Evolutionary conservation across 305 asterid species (phyloP).

Genomic region (Solanum hybrid): DNA sequence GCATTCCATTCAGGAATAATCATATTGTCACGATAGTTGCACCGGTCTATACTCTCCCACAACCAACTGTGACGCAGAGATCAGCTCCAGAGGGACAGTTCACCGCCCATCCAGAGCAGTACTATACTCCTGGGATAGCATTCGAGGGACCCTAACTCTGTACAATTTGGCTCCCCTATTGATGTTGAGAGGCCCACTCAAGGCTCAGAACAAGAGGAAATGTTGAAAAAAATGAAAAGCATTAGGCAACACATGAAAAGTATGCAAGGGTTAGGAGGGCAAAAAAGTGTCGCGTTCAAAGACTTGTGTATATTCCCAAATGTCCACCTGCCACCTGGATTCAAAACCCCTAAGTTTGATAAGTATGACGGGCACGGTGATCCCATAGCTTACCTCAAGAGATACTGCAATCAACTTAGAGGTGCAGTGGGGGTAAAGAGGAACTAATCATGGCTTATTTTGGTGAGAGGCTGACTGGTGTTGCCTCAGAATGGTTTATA

Average conservation of each 20-base stretch:
- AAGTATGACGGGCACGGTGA: not conserved
- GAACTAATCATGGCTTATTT: not conserved
- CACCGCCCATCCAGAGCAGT: not conserved
- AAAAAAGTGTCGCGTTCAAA: not conserved
- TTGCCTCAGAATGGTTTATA: too few species aligned
- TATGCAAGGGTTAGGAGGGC: not conserved
- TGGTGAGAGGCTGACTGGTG: too few species aligned
- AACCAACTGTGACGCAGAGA: not conserved
- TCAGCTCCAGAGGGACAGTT: not conserved
- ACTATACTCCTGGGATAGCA: not conserved
- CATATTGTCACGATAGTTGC: fast-evolving
- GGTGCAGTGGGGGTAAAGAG: not conserved
- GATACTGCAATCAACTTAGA: not conserved
- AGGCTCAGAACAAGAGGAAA: not conserved
- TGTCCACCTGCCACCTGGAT: not conserved
- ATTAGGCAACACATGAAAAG: not conserved
- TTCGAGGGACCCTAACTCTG: not conserved
- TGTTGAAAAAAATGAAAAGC: not conserved
- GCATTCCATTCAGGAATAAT: not conserved
- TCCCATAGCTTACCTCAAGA: not conserved
- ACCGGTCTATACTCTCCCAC: not conserved
- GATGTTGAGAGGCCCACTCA: not conserved
- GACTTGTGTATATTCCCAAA: not conserved
- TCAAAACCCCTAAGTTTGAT: not conserved
- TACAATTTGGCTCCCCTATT: not conserved